Percentiles rank a stretch among this genome's conserved stretches.
Conservation (phyloP, 208 protist genomes). For the Trypanosoma vivax region DNA sequence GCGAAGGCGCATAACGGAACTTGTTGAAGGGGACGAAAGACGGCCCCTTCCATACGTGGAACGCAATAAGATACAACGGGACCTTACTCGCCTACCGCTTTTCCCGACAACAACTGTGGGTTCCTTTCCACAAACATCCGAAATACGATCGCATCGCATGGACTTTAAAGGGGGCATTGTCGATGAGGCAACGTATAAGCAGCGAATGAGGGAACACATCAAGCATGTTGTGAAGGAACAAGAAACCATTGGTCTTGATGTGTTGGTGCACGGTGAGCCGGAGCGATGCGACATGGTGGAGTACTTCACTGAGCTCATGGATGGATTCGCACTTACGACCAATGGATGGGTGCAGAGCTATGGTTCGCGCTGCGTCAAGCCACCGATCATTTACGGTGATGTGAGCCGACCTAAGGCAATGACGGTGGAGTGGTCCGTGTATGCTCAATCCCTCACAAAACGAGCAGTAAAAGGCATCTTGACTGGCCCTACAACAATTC, state of each 20-base stretch:
- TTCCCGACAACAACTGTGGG: conserved; percentile 91
- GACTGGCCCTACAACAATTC: conserved; percentile 86
- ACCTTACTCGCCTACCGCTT: conserved; percentile 40
- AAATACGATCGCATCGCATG: conserved; percentile 57
- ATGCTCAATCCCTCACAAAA: conserved; percentile 69
- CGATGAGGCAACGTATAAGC: conserved; percentile 41
- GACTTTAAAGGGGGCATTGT: conserved; percentile 54
- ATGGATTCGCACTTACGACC: conserved; percentile 74
- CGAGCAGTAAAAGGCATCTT: conserved; percentile 86
- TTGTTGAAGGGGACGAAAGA: conserved; percentile 17
- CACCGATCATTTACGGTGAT: conserved; percentile 84
- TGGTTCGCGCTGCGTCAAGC: conserved; percentile 80
- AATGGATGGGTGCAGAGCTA: conserved; percentile 87
- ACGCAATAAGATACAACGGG: conserved; percentile 37
- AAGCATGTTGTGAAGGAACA: conserved; percentile 63
- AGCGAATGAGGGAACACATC: conserved; percentile 74
- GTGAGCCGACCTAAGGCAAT: conserved; percentile 59
- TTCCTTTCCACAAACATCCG: conserved; percentile 83
- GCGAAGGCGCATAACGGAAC: conserved; percentile 24
- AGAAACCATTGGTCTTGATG: conserved; percentile 79
- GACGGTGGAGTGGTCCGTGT: conserved; percentile 67
- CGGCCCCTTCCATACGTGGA: conserved; percentile 26
- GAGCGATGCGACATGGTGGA: conserved; percentile 91
- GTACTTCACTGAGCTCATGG: conserved; percentile 83
- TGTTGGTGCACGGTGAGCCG: conserved; percentile 87